phyloP scores from a whole-genome alignment of 2,329 filamentous ascomycete species.

The Tolypocladium paradoxum region DNA sequence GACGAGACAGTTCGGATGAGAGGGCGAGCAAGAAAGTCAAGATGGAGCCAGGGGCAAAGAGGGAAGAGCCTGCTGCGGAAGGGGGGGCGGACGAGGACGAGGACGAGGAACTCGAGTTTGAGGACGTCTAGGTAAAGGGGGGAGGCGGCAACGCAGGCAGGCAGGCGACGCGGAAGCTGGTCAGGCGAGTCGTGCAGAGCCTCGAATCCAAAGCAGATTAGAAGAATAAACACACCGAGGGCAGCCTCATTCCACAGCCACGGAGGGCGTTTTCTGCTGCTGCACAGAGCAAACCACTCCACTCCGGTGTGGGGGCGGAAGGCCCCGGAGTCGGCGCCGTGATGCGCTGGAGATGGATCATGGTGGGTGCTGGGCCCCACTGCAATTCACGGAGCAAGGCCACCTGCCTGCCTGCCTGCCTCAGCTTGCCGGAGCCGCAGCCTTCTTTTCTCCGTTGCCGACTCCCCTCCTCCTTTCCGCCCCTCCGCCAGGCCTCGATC shows the following conservation, averaged over 20 bases:
- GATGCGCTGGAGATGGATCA: not conserved
- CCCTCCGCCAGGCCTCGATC: not conserved
- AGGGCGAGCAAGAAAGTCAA: conserved; percentile 50
- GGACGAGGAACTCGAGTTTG: conserved; percentile 48
- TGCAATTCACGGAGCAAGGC: not conserved
- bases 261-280: not conserved
- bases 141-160: not conserved
- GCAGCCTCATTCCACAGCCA: not conserved
- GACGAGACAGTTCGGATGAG: conserved; percentile 25
- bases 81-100: conserved; percentile 38
- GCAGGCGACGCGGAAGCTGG: not conserved
- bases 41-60: conserved; percentile 38
- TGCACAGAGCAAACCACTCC: too few species aligned
- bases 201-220: not conserved
- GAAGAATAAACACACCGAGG: not conserved
- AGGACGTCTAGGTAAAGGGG: conserved; percentile 38
- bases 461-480: not conserved
- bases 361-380: not conserved
- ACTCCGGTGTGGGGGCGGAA: too few species aligned
- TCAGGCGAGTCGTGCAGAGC: not conserved
- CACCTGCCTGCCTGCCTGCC: too few species aligned
- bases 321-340: not conserved
- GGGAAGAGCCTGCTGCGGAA: conserved; percentile 22
- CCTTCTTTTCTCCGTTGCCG: not conserved
- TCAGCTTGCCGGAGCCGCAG: not conserved